Evolutionary conservation across 768 basidiomycete genomes (phyloP).

Genomic region (Tulasnella sp.): DNA sequence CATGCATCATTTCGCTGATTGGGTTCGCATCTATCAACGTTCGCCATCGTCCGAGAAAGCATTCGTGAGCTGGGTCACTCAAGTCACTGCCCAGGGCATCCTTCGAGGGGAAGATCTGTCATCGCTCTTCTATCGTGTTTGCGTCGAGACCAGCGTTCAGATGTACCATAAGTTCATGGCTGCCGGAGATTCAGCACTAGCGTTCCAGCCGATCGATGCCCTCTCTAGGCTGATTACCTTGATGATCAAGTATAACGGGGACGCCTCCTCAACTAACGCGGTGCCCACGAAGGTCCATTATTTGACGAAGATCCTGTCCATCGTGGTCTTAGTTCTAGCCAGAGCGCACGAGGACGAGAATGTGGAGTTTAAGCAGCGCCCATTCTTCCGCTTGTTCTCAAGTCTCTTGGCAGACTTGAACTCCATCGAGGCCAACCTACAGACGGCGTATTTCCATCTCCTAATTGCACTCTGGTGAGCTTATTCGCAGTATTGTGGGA

Average conservation of each 20-base stretch:
- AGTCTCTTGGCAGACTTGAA: conserved; percentile 89
- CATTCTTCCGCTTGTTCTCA: conserved; percentile 97
- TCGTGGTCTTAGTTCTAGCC: conserved; percentile 90
- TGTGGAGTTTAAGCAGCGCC: conserved; percentile 85
- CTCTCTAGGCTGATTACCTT: conserved; percentile 91
- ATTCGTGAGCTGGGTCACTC: conserved; percentile 95
- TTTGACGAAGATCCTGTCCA: conserved; percentile 92
- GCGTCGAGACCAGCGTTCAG: conserved; percentile 89
- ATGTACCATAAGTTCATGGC: conserved; percentile 64
- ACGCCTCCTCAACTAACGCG: conserved; percentile 78
- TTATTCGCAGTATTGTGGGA: conserved; percentile 5
- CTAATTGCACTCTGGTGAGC: conserved; percentile 77
- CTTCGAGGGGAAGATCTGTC: conserved; percentile 92
- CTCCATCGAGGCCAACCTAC: conserved; percentile 72
- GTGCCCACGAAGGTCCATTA: conserved; percentile 95
- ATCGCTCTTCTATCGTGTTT: conserved; percentile 97
- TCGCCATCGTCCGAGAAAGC: conserved; percentile 86
- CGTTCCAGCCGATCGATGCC: conserved; percentile 91
- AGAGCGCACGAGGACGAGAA: conserved; percentile 94
- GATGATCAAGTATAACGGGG: conserved; percentile 99
- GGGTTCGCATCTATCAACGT: conserved; percentile 90
- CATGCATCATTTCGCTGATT: conserved; percentile 39
- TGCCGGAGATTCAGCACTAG: conserved; percentile 52
- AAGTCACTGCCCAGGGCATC: conserved; percentile 92
- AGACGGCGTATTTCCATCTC: conserved; percentile 81